Percentiles rank a stretch among this genome's conserved stretches.
phyloP scores from a whole-genome alignment of 2,329 filamentous ascomycete species.

The Microdochium trichocladiopsis region DNA sequence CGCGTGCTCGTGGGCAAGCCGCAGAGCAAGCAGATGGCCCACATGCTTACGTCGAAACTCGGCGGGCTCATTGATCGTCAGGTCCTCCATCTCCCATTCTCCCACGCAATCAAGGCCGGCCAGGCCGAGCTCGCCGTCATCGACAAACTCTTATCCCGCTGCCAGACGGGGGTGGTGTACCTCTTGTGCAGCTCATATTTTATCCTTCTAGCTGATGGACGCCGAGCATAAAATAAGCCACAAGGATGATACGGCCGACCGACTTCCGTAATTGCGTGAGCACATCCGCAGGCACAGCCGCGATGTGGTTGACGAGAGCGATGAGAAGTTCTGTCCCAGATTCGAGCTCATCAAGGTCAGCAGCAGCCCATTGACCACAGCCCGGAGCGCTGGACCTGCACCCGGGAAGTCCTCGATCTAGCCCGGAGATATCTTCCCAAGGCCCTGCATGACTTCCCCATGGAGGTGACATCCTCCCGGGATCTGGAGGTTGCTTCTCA shows the following conservation, averaged over 20 bases:
- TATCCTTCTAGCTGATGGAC: slow-evolving; percentile 58
- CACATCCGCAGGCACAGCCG: slow-evolving; percentile 36
- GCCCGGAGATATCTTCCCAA: slow-evolving; percentile 22
- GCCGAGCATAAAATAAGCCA: slow-evolving; percentile 36
- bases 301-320: slow-evolving; percentile 59
- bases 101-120: slow-evolving; percentile 34
- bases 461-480: slow-evolving; percentile 33
- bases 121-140: slow-evolving; percentile 25
- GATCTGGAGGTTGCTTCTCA: slow-evolving; percentile 31
- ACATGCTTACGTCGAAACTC: slow-evolving; percentile 46
- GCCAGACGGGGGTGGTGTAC: slow-evolving; percentile 42
- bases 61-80: slow-evolving; percentile 47
- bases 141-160: slow-evolving; percentile 30
- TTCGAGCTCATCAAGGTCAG: slow-evolving; percentile 57
- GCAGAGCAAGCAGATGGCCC: slow-evolving; percentile 52
- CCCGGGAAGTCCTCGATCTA: slow-evolving; percentile 44
- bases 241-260: slow-evolving; percentile 17
- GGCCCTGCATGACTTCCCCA: slow-evolving; percentile 21
- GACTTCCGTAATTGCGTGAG: slow-evolving; percentile 30
- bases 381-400: slow-evolving; percentile 47
- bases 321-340: slow-evolving; percentile 53
- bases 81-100: slow-evolving; percentile 53
- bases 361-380: slow-evolving; percentile 43
- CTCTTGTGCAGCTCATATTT: slow-evolving; percentile 56
- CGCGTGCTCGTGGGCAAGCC: slow-evolving; percentile 56